A percentile compares a stretch with the other conserved stretches of the same genome.
phyloP scores from a whole-genome alignment of 2,329 filamentous ascomycete genomes.

The Pyricularia grisea region DNA sequence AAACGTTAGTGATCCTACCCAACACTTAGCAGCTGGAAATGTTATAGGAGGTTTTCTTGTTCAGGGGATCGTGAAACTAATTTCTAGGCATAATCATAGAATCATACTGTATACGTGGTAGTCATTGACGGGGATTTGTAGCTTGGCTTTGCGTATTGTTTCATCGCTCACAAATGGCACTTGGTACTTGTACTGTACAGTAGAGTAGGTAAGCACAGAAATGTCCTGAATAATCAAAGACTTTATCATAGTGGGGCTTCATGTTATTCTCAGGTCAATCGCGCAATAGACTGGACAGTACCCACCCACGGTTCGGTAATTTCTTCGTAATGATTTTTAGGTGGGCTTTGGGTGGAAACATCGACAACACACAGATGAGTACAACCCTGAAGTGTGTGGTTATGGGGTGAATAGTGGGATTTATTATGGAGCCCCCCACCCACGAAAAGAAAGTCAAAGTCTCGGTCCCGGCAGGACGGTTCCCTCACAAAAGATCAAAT shows the following conservation, averaged over 20 bases:
- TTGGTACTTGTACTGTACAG: no score
- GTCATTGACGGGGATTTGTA: neutral
- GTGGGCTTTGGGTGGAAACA: no score
- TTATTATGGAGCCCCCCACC: neutral
- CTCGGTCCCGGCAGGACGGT: neutral
- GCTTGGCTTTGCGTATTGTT: neutral
- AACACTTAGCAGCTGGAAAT: neutral
- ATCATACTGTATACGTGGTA: neutral
- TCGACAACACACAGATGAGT: neutral
- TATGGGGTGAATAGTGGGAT: neutral
- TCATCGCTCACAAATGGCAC: neutral
- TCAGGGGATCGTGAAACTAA: neutral
- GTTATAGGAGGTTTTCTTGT: neutral
- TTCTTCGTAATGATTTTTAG: neutral
- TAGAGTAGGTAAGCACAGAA: neutral
- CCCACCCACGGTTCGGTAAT: neutral
- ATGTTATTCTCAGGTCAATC: neutral
- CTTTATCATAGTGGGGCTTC: neutral
- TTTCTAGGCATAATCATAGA: neutral
- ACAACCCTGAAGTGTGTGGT: neutral
- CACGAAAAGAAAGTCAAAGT: neutral
- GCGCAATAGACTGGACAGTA: neutral
- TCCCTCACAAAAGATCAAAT: neutral
- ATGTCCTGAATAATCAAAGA: neutral
- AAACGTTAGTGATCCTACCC: neutral